Conservation (phyloP, 1,284 basidiomycete species). For the Tausonia pullulans region DNA sequence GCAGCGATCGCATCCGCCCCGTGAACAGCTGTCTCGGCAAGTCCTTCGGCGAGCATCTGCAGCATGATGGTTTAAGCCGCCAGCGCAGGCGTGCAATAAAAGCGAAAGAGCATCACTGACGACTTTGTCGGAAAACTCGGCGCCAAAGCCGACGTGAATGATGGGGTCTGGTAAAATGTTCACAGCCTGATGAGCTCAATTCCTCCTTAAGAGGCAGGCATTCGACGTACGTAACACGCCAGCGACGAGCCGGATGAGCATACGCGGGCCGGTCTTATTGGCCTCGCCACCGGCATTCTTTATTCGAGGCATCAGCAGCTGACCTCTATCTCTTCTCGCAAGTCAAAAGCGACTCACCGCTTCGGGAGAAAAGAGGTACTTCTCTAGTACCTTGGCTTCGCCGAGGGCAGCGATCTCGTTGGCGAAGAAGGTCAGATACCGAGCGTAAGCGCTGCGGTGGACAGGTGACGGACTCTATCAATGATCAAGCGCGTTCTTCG, state of each 20-base stretch:
- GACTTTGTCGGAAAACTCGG: constrained; percentile 33
- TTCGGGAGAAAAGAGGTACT: constrained; percentile 45
- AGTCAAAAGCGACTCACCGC: constrained; percentile 13
- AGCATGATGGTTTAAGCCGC: background rate
- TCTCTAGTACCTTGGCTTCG: constrained; percentile 38
- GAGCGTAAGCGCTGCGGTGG: constrained; percentile 40
- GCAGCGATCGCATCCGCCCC: constrained; percentile 16
- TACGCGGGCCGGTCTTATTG: constrained; percentile 41
- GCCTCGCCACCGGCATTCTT: constrained; percentile 25
- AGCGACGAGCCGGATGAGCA: constrained; percentile 47
- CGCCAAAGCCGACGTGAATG: constrained; percentile 54
- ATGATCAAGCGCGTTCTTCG: no score
- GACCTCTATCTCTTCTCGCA: background rate
- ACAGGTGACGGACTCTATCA: no score
- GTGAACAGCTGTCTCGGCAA: constrained; percentile 48
- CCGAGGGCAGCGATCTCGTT: constrained; percentile 40
- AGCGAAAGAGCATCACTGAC: background rate
- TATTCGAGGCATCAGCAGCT: no score
- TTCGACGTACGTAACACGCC: constrained; percentile 30
- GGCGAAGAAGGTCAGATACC: constrained; percentile 49
- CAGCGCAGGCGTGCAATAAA: no score
- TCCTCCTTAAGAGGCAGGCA: background rate
- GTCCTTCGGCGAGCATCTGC: constrained; percentile 30
- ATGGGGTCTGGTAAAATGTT: constrained; percentile 45
- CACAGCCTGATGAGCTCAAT: background rate